Conservation (phyloP, 2,329 filamentous ascomycete genomes). For the Harringtonia aguacate region DNA sequence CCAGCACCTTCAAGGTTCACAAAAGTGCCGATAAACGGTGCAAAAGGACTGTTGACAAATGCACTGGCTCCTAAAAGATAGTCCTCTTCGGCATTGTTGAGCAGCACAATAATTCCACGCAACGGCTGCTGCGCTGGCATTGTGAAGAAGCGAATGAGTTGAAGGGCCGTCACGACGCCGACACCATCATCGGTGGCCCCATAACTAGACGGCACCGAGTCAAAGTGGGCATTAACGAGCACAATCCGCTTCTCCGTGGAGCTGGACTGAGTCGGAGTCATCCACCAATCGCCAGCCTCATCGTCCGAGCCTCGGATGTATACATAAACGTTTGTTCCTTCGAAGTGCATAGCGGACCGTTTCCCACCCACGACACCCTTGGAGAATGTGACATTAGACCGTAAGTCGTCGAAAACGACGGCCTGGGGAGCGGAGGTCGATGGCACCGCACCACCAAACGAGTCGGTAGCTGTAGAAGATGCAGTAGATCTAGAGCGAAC, state of each 20-base stretch:
- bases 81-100: conserved; percentile 97
- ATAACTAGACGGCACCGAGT: conserved; percentile 79
- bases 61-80: conserved; percentile 78
- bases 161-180: conserved; percentile 75
- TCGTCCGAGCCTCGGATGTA: conserved; percentile 80
- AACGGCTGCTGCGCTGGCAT: conserved; percentile 59
- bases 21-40: conserved; percentile 74
- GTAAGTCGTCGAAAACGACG: conserved; percentile 63
- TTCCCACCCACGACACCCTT: conserved; percentile 21
- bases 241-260: conserved; percentile 58
- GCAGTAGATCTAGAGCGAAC: neutral
- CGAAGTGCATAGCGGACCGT: conserved; percentile 60
- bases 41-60: conserved; percentile 73
- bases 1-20: conserved; percentile 93
- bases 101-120: conserved; percentile 69
- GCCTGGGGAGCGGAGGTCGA: conserved; percentile 24
- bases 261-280: conserved; percentile 17
- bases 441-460: too few relatives aligned
- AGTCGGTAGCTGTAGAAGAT: neutral
- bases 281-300: conserved; percentile 64
- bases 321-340: conserved; percentile 84
- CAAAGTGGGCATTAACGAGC: conserved; percentile 90
- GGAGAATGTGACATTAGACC: conserved; percentile 65
- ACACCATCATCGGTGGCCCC: conserved; percentile 93
- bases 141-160: conserved; percentile 81